Evolutionary conservation across 2,329 filamentous ascomycete species (phyloP).

Genomic region (Knufia fluminis): DNA sequence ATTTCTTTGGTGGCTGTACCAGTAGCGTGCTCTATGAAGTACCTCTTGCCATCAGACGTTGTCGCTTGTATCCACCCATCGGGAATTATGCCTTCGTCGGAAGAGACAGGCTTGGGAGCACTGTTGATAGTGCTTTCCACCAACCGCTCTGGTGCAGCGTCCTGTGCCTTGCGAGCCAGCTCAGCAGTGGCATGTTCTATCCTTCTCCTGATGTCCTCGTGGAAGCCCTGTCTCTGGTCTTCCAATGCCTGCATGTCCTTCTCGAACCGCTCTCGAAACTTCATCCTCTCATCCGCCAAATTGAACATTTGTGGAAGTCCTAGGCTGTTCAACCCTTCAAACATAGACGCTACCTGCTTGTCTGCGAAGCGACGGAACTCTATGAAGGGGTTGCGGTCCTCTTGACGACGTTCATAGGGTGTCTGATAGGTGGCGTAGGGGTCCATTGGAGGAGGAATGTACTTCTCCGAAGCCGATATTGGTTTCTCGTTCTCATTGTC

Average conservation of each 20-base stretch:
- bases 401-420: slow-evolving; percentile 19
- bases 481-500: slow-evolving; percentile 7
- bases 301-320: slow-evolving; percentile 28
- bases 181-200: background rate
- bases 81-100: slow-evolving; percentile 6
- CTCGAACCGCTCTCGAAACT: slow-evolving; percentile 13
- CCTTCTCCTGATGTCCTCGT: slow-evolving; percentile 11
- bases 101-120: background rate
- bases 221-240: background rate
- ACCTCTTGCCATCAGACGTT: slow-evolving; percentile 5
- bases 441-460: slow-evolving; percentile 19
- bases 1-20: background rate
- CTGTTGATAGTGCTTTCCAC: background rate
- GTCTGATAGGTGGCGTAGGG: slow-evolving; percentile 23
- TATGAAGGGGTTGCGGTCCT: slow-evolving; percentile 46
- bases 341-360: slow-evolving; percentile 45
- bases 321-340: slow-evolving; percentile 32
- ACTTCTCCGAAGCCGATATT: slow-evolving; percentile 3
- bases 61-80: background rate
- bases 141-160: background rate
- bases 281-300: slow-evolving; percentile 14
- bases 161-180: background rate
- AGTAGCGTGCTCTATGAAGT: slow-evolving; percentile 5
- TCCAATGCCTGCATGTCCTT: slow-evolving; percentile 19
- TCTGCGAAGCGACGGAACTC: slow-evolving; percentile 54